Evolutionary conservation across 495 filamentous ascomycete genomes (phyloP).

Genomic region (Talaromyces trachyspermus): DNA sequence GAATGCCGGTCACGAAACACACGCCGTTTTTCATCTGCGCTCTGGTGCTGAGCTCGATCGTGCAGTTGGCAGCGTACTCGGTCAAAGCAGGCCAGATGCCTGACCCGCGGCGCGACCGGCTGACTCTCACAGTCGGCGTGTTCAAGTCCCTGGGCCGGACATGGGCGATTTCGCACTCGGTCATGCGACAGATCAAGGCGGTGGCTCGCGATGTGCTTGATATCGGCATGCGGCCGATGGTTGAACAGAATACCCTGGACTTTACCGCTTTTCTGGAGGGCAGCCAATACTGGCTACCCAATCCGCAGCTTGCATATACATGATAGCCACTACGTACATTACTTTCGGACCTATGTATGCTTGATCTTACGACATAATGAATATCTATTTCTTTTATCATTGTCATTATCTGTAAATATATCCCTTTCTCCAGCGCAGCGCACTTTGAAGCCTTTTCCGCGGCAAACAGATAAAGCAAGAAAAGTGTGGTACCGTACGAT

Average conservation of each 20-base stretch:
- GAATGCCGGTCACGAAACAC: constrained; percentile 63
- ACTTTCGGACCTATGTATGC: not conserved
- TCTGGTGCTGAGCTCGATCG: constrained; percentile 52
- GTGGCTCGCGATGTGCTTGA: constrained; percentile 42
- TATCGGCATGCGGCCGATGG: constrained; percentile 34
- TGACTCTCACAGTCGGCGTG: constrained; percentile 74
- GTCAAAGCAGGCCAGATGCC: constrained; percentile 64
- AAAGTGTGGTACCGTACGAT: too few relatives aligned
- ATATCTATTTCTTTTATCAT: not conserved
- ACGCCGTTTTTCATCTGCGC: constrained; percentile 88
- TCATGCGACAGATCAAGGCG: constrained; percentile 63
- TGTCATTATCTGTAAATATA: not conserved
- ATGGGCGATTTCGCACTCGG: constrained; percentile 70
- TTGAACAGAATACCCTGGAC: constrained; percentile 30
- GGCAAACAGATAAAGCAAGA: too few relatives aligned
- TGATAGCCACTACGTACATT: not conserved
- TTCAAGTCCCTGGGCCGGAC: constrained; percentile 65
- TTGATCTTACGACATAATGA: not conserved
- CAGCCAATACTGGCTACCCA: constrained; percentile 29
- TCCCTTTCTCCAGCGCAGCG: not conserved
- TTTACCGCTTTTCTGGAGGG: constrained; percentile 31
- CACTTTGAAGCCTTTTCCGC: constrained; percentile 6
- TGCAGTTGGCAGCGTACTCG: constrained; percentile 56
- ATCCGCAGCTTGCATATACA: not conserved
- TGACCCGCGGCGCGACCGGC: constrained; percentile 63